Conservation (phyloP, 1,139 yeast species). For the Wickerhamomyces sp. region DNA sequence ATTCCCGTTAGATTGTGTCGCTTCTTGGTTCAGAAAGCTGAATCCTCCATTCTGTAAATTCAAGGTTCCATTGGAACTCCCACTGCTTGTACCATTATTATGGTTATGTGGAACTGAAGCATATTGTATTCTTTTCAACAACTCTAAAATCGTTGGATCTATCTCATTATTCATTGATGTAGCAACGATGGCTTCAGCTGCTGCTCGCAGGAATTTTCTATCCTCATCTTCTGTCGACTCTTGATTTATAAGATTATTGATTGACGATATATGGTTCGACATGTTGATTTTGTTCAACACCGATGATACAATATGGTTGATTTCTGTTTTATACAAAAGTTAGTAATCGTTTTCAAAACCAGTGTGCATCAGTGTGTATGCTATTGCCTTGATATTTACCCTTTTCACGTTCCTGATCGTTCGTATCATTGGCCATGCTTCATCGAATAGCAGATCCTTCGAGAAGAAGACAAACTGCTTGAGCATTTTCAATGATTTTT, state of each 20-base stretch:
- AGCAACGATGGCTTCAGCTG: conserved; percentile 27
- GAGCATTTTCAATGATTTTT: too few relatives aligned
- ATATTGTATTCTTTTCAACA: conserved; percentile 25
- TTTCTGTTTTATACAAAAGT: background rate
- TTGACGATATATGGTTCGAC: conserved; percentile 8
- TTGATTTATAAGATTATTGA: conserved; percentile 7
- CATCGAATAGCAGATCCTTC: background rate
- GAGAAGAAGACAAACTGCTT: too few relatives aligned
- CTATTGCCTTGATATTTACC: too few relatives aligned
- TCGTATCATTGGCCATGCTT: background rate
- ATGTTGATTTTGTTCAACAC: conserved; percentile 4
- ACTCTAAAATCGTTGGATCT: conserved; percentile 25
- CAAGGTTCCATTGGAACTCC: background rate
- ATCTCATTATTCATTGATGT: conserved; percentile 24
- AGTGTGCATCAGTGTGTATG: background rate
- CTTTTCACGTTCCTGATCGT: background rate
- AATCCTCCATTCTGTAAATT: background rate
- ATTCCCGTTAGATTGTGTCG: conserved; percentile 11
- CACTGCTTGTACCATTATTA: background rate
- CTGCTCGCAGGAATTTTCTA: conserved; percentile 24
- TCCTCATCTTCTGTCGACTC: conserved; percentile 21
- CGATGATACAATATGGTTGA: background rate
- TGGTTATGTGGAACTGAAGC: conserved; percentile 10
- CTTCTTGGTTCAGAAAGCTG: background rate
- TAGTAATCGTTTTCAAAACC: background rate